These are phyloP conservation scores for Chytriomyces confervae DNA, from an alignment of 192 early-diverging fungal species.

Conservation along the genomic window DNA sequence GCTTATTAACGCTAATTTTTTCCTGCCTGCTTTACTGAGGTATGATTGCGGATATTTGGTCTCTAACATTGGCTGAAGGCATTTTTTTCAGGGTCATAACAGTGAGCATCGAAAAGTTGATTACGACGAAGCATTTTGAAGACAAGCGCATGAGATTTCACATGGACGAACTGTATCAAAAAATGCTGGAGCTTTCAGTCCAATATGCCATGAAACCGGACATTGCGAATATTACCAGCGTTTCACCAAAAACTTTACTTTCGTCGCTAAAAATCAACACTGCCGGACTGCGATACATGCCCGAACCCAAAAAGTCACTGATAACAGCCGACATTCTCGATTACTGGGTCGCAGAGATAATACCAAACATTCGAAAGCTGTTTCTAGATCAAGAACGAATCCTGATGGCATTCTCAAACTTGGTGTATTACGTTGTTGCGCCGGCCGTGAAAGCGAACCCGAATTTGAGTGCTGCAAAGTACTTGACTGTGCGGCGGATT, in stretches of 20 bases:
- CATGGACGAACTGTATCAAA: constrained; percentile 44
- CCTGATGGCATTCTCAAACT: constrained; percentile 64
- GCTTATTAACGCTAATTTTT: constrained; percentile 57
- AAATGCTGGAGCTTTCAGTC: constrained; percentile 26
- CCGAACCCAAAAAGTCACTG: background rate
- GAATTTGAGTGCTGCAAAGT: constrained; percentile 30
- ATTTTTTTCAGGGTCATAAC: constrained; percentile 59
- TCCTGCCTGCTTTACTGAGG: constrained; percentile 65
- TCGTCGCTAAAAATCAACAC: background rate
- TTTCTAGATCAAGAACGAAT: constrained; percentile 78
- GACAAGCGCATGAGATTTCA: constrained; percentile 65
- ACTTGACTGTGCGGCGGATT: constrained; percentile 58
- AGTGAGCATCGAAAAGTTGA: constrained; percentile 56
- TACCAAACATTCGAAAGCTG: constrained; percentile 73
- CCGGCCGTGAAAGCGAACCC: constrained; percentile 66
- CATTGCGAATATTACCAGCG: no score
- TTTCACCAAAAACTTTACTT: background rate
- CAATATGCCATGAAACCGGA: background rate
- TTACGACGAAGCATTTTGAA: constrained; percentile 54
- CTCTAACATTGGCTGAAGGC: background rate
- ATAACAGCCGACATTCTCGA: constrained; percentile 40
- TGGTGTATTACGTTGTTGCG: constrained; percentile 83
- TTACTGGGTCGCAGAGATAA: constrained; percentile 58
- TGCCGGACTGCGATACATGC: background rate
- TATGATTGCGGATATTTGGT: constrained; percentile 33